Evolutionary conservation across 1,139 yeast species (phyloP).

Genomic region (Kodamaea sp.): DNA sequence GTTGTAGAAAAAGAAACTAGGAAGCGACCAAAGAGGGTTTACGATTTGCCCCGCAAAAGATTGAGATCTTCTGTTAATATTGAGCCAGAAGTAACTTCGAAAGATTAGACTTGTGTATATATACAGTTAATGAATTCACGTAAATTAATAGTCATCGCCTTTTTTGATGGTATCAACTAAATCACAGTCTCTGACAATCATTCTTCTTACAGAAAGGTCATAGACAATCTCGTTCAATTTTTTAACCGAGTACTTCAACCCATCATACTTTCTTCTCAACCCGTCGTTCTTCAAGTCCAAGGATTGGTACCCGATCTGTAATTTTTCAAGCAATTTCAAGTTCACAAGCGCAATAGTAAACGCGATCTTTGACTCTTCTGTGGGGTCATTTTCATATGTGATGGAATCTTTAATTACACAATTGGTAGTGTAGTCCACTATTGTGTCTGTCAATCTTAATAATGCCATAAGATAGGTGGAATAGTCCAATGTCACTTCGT

Average conservation of each 20-base stretch:
- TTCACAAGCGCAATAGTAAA: slow-evolving; percentile 26
- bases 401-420: slow-evolving; percentile 28
- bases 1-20: too few species aligned
- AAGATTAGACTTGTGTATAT: too few species aligned
- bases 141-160: too few species aligned
- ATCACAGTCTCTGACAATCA: slow-evolving; percentile 8
- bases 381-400: slow-evolving; percentile 4
- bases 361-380: slow-evolving; percentile 11
- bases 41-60: too few species aligned
- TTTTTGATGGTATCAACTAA: background rate
- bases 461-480: slow-evolving; percentile 25
- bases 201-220: slow-evolving; percentile 20
- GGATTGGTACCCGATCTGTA: slow-evolving; percentile 30
- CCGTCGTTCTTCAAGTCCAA: slow-evolving; percentile 34
- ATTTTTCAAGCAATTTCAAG: slow-evolving; percentile 25
- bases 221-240: slow-evolving; percentile 29
- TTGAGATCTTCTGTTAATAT: too few species aligned
- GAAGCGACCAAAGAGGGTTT: too few species aligned
- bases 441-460: slow-evolving; percentile 25
- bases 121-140: too few species aligned
- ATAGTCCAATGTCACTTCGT: slow-evolving; percentile 19
- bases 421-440: slow-evolving; percentile 32
- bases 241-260: slow-evolving; percentile 32
- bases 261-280: slow-evolving; percentile 31
- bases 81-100: too few species aligned